Conservation (phyloP, 2,329 filamentous ascomycete genomes). For the Epichloe elymi region DNA sequence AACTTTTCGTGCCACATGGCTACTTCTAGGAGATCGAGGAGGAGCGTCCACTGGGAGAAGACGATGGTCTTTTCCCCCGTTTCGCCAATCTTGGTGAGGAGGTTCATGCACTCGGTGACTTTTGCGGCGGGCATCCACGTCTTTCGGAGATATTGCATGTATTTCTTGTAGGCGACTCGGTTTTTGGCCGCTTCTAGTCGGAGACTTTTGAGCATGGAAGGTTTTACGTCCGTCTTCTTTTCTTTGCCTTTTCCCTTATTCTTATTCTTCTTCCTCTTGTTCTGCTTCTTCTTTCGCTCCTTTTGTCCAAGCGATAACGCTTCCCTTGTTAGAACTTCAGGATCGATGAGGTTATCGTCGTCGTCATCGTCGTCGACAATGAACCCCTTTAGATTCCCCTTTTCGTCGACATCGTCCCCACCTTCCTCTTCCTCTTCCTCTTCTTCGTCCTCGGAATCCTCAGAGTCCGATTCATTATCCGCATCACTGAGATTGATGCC, state of each 20-base stretch:
- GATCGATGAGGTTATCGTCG: conserved; percentile 8
- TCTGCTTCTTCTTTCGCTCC: conserved; percentile 6
- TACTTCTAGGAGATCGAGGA: conserved; percentile 59
- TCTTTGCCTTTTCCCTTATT: conserved; percentile 25
- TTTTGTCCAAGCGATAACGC: not conserved
- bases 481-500: conserved; percentile 20
- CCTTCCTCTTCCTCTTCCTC: conserved; percentile 13
- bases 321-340: conserved; percentile 8
- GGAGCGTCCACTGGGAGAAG: conserved; percentile 68
- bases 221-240: conserved; percentile 30
- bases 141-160: conserved; percentile 54
- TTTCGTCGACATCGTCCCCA: conserved; percentile 16
- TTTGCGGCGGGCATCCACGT: conserved; percentile 69
- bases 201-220: conserved; percentile 47
- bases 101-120: conserved; percentile 62
- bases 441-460: not conserved
- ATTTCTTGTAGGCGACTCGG: conserved; percentile 50
- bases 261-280: conserved; percentile 10
- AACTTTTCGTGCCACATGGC: conserved; percentile 53
- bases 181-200: conserved; percentile 55
- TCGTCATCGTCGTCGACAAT: conserved; percentile 12
- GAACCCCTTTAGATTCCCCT: conserved; percentile 22
- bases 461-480: conserved; percentile 18
- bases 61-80: conserved; percentile 56
- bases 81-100: conserved; percentile 54